Evolutionary conservation across 805 yeast genomes (phyloP), one percentile per base, ranked within the genome.

Genomic region (Vanderwaltozyma polyspora): DNA sequence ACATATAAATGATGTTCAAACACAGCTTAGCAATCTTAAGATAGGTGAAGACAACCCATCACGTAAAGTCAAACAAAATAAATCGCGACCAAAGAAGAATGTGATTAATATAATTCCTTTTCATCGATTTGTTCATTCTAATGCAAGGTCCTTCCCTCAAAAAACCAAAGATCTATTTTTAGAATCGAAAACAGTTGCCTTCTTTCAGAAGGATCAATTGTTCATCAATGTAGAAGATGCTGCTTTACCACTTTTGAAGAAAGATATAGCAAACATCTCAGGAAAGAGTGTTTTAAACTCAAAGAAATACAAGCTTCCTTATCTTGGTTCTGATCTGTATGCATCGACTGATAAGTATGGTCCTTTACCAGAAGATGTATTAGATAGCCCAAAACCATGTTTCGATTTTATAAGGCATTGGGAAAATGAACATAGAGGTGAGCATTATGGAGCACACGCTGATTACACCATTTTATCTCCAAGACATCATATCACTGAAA

Each of bases 401-500:
- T 39, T 47, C 23, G 34, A 38, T 11, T 55, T 45, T 36, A 37
- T 52, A 2, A 30, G 40, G 6, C 19, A 31, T 8, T 39, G 38
- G 38, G 38, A 38, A 18, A 19, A 17, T 6, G 26, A 26, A n/a
- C 25, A 36, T 15, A 19, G 24, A 9, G 28, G 21, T 4, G 13
- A 14, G 10, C 8, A 25, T 8, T 36, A 33, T 29, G 38, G 29
- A 11, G 16, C 29, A 4, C 35, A 34, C 14, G 34, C 34, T 11
- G 40, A 43, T n/a, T 35, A 41, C 19, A 42, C 46, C 2, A 37
- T 55, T 19, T 36, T 56, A 2, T 44, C 59, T 5, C 46, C 57
- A 4, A 44, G 61, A 32, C 61, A 56, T 34, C 51, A 51, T 31
- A 37, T 56, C 13, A 50, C 48, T 10, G 49, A 53, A 12, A 19